These are phyloP conservation scores for Carallia brachiata DNA, from an alignment of 345 rosid species.

Conservation along the genomic window DNA sequence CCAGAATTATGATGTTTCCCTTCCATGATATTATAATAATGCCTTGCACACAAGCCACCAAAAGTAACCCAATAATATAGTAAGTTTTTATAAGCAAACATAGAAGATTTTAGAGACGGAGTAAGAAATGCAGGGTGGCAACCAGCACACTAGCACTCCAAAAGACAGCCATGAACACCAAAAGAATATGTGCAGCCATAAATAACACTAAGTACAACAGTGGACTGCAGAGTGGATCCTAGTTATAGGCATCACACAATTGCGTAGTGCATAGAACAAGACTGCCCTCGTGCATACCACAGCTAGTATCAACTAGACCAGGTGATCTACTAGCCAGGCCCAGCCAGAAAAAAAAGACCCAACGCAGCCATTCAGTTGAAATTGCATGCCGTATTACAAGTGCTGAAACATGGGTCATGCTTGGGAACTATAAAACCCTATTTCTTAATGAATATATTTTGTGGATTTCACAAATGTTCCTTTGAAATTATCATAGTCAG, in stretches of 20 bases:
- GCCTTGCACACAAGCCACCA: neutral
- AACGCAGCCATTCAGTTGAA: too few relatives aligned
- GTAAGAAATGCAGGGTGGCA: neutral
- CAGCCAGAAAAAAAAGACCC: too few relatives aligned
- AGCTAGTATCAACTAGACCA: neutral
- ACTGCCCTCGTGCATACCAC: neutral
- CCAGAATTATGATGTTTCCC: constrained; percentile 2
- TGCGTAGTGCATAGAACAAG: neutral
- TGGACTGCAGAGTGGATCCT: neutral
- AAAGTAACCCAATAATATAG: neutral
- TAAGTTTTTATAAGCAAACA: neutral
- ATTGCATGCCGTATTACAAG: too few relatives aligned
- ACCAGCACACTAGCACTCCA: neutral
- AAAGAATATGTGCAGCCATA: neutral
- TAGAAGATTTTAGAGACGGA: neutral
- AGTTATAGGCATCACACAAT: neutral
- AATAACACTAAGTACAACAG: neutral
- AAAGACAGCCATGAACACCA: neutral
- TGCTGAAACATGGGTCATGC: too few relatives aligned
- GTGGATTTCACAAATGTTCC: too few relatives aligned
- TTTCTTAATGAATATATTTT: too few relatives aligned
- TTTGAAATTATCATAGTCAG: too few relatives aligned
- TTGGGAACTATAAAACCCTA: too few relatives aligned
- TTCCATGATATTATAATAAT: neutral
- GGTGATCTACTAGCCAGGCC: too few relatives aligned